Base-by-base conservation (phyloP, 805 yeast species). In the Tetrapisispora fleetii region DNA sequence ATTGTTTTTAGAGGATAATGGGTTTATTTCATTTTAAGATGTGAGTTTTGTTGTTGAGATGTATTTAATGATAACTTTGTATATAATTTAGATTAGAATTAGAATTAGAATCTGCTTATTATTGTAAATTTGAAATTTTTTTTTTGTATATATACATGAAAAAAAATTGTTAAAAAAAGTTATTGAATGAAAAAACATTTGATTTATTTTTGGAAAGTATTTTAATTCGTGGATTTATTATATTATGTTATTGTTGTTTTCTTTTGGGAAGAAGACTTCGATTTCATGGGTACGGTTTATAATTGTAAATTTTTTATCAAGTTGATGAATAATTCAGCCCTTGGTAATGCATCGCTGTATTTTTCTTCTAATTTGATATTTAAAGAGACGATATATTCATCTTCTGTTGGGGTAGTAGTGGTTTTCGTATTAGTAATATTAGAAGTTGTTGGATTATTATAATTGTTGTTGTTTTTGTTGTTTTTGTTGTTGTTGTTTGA, bases 1-100 rank as follows among this genome's bases (percentile, higher is more conserved):
- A 35, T 70, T 80, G 51, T 75, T 81, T 63, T 76, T 90, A 57
- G 88, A 85, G 67, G 80, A 82, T 59, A 86, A 89, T 69, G 95
- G 95, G 17, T 90, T 84, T 70, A 86, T 85, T 68, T 70, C 68
- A 51, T 76, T 75, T 56, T 74, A 67, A 58, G 4, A n/a, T 8
- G 4, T 40, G 6, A 10, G 16, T 4, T 37, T 22, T 9, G 18
- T 16, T 19, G 13, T 36, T 4, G 10, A n/a, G 21, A 35, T 36
- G 35, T 11, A 36, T 9, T 37, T 19, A 37, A 18, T 18, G 22
- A 10, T 37, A 37, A 10, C 22, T 18, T 37, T 37, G 22, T 37
- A 18, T 8, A 37, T 37, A 37, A 17, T 37, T 37, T 19, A 18
- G 8, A n/a, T n/a, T n/a, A n/a, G n/a, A n/a, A n/a, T n/a, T 18